Evolutionary conservation across 148 eudicot genomes (phyloP).

Genomic region (Rheum nobile): DNA sequence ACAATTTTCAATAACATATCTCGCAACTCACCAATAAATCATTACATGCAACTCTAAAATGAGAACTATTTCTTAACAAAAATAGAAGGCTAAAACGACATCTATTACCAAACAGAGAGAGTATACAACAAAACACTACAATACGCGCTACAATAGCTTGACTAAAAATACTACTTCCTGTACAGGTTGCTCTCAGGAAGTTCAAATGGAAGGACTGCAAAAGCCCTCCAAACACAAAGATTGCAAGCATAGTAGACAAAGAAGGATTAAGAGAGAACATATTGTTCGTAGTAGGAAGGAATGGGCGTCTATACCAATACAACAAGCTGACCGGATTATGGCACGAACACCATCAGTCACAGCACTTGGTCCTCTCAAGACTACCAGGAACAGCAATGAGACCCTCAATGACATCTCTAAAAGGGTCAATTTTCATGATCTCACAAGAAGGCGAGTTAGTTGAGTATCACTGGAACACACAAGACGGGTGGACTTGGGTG

Average conservation of each 20-base stretch:
- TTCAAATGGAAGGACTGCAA: conserved; percentile 85
- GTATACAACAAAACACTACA: background rate
- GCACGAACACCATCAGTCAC: conserved; percentile 80
- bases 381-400: conserved; percentile 65
- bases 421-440: conserved; percentile 69
- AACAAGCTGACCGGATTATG: conserved; percentile 60
- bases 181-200: conserved; percentile 53
- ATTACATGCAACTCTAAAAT: no score
- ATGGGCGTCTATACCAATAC: conserved; percentile 63
- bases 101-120: no score
- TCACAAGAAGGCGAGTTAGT: conserved; percentile 63
- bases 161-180: background rate
- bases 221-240: conserved; percentile 47
- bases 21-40: no score
- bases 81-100: no score
- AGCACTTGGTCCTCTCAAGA: conserved; percentile 55
- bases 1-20: no score
- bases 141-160: no score
- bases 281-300: conserved; percentile 51
- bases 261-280: conserved; percentile 62
- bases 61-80: no score
- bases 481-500: conserved; percentile 77
- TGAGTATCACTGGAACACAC: conserved; percentile 61
- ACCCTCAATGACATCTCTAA: conserved; percentile 25
- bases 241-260: conserved; percentile 75